Percentiles rank a stretch among this genome's conserved stretches.
These are phyloP conservation scores for Russula foetens DNA, from an alignment of 768 basidiomycete species.

Conservation along the genomic window DNA sequence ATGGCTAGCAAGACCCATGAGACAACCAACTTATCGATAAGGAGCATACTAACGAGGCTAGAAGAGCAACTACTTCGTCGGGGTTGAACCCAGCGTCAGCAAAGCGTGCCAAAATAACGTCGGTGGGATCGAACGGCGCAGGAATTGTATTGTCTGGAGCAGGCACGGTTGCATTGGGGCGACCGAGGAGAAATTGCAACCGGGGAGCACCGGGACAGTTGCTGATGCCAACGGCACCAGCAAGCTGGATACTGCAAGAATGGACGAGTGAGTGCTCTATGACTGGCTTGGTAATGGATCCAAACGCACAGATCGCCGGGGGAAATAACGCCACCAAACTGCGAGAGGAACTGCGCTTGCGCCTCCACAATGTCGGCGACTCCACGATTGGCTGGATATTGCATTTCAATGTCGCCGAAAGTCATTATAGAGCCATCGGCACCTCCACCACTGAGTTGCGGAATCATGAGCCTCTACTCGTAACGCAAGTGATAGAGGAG, in stretches of 20 bases:
- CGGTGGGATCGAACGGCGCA: slow-evolving; percentile 26
- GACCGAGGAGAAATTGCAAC: slow-evolving; percentile 33
- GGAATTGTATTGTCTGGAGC: slow-evolving; percentile 29
- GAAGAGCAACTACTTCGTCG: slow-evolving; percentile 30
- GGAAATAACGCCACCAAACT: slow-evolving; percentile 28
- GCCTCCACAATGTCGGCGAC: slow-evolving; percentile 34
- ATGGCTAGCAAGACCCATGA: slow-evolving; percentile 6
- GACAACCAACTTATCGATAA: slow-evolving; percentile 19
- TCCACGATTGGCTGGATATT: slow-evolving; percentile 37
- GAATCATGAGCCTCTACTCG: neutral
- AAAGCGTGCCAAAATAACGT: slow-evolving; percentile 26
- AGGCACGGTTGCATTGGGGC: slow-evolving; percentile 25
- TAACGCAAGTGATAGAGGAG: neutral
- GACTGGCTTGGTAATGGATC: too few relatives aligned
- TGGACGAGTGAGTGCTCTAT: neutral
- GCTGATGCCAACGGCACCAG: slow-evolving; percentile 29
- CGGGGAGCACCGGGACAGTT: slow-evolving; percentile 36
- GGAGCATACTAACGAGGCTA: slow-evolving; percentile 26
- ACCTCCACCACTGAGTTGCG: slow-evolving; percentile 23
- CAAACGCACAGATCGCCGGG: slow-evolving; percentile 40
- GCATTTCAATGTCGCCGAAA: slow-evolving; percentile 36
- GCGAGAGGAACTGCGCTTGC: slow-evolving; percentile 29
- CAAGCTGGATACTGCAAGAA: slow-evolving; percentile 29
- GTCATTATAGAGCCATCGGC: slow-evolving; percentile 43
- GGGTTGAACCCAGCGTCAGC: slow-evolving; percentile 30